A percentile compares a stretch with the other conserved stretches of the same genome.
These are phyloP conservation scores for Candida suzukii DNA, from an alignment of 805 yeast genomes.

Conservation along the genomic window DNA sequence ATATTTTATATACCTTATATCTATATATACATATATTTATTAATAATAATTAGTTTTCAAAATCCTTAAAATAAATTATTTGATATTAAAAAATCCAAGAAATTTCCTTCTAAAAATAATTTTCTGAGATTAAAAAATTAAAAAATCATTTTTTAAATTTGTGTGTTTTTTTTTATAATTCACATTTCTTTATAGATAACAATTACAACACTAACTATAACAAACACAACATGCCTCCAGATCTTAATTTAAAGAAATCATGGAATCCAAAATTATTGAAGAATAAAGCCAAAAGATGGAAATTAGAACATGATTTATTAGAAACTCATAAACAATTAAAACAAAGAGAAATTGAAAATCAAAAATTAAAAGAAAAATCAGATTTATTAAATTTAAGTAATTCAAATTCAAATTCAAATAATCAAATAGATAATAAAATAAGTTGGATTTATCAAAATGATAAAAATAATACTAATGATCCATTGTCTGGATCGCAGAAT, in stretches of 20 bases:
- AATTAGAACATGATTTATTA: constrained; percentile 68
- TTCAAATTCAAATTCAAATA: constrained; percentile 1
- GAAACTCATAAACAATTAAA: constrained; percentile 61
- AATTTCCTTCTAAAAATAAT: no score
- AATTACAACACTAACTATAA: not conserved
- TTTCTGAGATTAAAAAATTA: no score
- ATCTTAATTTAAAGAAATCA: constrained; percentile 84
- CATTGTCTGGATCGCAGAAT: constrained; percentile 17
- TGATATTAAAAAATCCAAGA: no score
- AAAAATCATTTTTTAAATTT: no score
- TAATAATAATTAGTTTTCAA: no score
- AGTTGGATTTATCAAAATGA: constrained; percentile 78
- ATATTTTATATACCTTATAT: no score
- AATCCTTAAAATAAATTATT: no score
- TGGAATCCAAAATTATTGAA: constrained; percentile 91
- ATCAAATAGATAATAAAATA: constrained; percentile 36
- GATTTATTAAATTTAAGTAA: constrained; percentile 38
- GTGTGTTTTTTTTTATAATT: not conserved
- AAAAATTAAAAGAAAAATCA: constrained; percentile 51
- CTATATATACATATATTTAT: no score
- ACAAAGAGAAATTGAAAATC: constrained; percentile 57
- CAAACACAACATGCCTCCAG: constrained; percentile 44
- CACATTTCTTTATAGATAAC: not conserved
- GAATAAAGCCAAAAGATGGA: constrained; percentile 83
- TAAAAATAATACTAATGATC: constrained; percentile 14